A percentile compares a stretch with the other conserved stretches of the same genome.
phyloP scores from a whole-genome alignment of 495 filamentous ascomycete species.

The Xylaria cubensis region DNA sequence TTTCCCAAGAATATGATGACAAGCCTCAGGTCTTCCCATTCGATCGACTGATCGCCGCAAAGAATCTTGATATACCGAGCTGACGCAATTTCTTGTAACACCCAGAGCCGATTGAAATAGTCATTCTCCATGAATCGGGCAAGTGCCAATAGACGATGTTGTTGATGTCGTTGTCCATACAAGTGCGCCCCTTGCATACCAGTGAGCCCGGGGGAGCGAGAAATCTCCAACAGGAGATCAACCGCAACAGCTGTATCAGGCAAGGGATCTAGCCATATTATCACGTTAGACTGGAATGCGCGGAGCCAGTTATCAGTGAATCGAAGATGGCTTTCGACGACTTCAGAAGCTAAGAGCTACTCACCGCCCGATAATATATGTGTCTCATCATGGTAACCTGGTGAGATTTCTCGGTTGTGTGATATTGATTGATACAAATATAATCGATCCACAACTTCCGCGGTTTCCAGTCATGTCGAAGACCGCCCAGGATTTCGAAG shows the following conservation, averaged over 20 bases:
- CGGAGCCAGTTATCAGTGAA: not conserved
- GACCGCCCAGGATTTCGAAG: not conserved
- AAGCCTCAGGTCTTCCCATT: constrained; percentile 21
- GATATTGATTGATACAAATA: constrained; percentile 48
- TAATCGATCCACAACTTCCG: constrained; percentile 43
- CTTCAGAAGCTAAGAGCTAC: not conserved
- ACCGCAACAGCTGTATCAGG: constrained; percentile 20
- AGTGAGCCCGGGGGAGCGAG: constrained; percentile 6
- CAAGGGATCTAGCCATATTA: constrained; percentile 44
- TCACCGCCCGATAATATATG: constrained; percentile 41
- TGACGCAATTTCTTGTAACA: constrained; percentile 20
- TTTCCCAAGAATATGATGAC: constrained; percentile 21
- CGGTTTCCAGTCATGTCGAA: constrained; percentile 17
- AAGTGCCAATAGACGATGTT: constrained; percentile 14
- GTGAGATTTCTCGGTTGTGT: constrained; percentile 37
- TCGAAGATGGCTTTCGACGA: not conserved
- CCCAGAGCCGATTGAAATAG: constrained; percentile 26
- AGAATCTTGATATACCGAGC: constrained; percentile 5
- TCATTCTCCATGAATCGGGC: constrained; percentile 24
- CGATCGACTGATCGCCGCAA: constrained; percentile 16
- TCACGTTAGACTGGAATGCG: constrained; percentile 20
- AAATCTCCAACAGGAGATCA: constrained; percentile 20
- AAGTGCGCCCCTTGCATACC: constrained; percentile 15
- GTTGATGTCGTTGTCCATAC: constrained; percentile 17
- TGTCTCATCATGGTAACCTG: constrained; percentile 45